A percentile compares a stretch with the other conserved stretches of the same genome.
Conservation (phyloP, 2,329 filamentous ascomycete genomes). For the Eurotiales sp. region DNA sequence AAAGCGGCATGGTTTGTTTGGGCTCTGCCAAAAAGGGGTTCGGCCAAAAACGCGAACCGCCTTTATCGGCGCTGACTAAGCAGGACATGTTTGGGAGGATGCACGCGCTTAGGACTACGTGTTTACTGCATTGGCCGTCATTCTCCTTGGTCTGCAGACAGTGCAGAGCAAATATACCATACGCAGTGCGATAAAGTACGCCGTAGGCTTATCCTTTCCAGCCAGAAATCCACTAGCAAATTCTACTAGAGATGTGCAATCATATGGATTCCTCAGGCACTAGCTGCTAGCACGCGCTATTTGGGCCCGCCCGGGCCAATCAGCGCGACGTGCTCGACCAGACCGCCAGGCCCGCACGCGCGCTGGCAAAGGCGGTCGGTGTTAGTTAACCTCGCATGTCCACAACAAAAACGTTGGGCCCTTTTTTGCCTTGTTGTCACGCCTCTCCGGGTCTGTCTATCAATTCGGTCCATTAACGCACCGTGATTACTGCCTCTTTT, state of each 20-base stretch:
- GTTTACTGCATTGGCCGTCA: too few relatives aligned
- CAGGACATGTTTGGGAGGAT: too few relatives aligned
- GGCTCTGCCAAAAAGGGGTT: slow-evolving; percentile 3
- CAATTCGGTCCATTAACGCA: neutral
- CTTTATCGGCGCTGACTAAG: too few relatives aligned
- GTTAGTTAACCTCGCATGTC: slow-evolving; percentile 4
- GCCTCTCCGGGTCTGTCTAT: slow-evolving; percentile 13
- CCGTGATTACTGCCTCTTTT: slow-evolving; percentile 13
- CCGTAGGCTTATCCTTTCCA: too few relatives aligned
- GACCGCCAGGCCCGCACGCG: slow-evolving; percentile 34
- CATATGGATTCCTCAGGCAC: slow-evolving; percentile 2
- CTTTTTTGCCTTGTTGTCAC: slow-evolving; percentile 20
- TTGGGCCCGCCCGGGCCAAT: neutral
- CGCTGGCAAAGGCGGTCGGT: slow-evolving; percentile 19
- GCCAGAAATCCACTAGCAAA: too few relatives aligned
- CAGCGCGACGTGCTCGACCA: slow-evolving; percentile 34
- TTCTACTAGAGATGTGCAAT: too few relatives aligned
- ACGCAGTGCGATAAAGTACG: too few relatives aligned
- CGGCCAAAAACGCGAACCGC: slow-evolving; percentile 35
- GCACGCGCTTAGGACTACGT: too few relatives aligned
- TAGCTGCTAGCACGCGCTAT: neutral
- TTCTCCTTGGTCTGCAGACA: too few relatives aligned
- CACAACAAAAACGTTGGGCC: slow-evolving; percentile 19
- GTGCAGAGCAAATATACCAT: too few relatives aligned
- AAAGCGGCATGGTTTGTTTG: neutral